Evolutionary conservation across 2,329 filamentous ascomycete species (phyloP).

Genomic region (Calonectria ilicicola): DNA sequence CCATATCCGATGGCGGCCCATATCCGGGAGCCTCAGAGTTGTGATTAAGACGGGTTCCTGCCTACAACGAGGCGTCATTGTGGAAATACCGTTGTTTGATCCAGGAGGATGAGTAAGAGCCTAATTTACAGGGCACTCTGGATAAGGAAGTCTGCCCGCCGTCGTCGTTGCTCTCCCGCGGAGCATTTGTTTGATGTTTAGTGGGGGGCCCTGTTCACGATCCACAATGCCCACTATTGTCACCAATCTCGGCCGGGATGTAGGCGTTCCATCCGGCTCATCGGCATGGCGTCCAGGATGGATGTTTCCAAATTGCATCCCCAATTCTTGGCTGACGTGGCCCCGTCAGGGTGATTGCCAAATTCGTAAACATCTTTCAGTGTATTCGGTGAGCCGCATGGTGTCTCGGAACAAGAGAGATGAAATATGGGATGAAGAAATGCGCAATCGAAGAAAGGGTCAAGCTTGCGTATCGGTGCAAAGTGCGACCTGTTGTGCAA

Average conservation of each 20-base stretch:
- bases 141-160: background rate
- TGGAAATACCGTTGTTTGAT: background rate
- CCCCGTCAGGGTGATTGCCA: background rate
- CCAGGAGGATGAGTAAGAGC: background rate
- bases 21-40: background rate
- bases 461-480: background rate
- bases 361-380: background rate
- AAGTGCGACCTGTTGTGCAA: background rate
- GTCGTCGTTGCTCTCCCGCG: background rate
- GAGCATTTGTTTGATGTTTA: conserved; percentile 10
- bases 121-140: background rate
- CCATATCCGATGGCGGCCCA: background rate
- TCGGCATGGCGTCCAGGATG: conserved; percentile 9
- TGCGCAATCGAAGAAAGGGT: background rate
- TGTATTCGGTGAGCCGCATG: background rate
- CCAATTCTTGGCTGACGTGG: conserved; percentile 15
- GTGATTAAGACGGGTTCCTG: conserved; percentile 4
- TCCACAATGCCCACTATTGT: background rate
- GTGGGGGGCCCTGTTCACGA: background rate
- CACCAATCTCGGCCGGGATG: background rate
- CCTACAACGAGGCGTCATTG: background rate
- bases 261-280: background rate
- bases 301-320: background rate
- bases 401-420: background rate
- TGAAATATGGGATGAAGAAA: too few relatives aligned